A percentile compares a stretch with the other conserved stretches of the same genome.
phyloP scores from a whole-genome alignment of 1,284 basidiomycete species.

The Fomitiporia mediterranea region DNA sequence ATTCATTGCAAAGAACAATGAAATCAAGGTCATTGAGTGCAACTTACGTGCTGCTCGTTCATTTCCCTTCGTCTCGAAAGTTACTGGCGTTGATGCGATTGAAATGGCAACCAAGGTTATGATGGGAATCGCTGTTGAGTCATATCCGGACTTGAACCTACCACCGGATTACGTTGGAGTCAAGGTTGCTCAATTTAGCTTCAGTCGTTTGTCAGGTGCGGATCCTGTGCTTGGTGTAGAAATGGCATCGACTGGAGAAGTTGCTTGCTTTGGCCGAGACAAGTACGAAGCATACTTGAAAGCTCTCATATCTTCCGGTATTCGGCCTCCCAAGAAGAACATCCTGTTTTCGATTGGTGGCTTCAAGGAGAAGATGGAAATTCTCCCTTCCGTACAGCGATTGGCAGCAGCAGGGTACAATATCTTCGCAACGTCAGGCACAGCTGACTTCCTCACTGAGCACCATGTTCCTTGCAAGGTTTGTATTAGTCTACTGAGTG shows the following conservation, averaged over 20 bases:
- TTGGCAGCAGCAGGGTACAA: conserved; percentile 93
- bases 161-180: conserved; percentile 95
- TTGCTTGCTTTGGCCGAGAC: conserved; percentile 96
- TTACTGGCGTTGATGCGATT: conserved; percentile 95
- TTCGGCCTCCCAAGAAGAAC: conserved; percentile 92
- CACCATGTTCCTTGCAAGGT: conserved; percentile 71
- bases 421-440: conserved; percentile 96
- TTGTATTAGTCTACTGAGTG: conserved; percentile 18
- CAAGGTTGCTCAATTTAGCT: conserved; percentile 99
- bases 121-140: conserved; percentile 83
- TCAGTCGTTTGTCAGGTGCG: conserved; percentile 91
- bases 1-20: conserved; percentile 99
- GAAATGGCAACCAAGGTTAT: conserved; percentile 99
- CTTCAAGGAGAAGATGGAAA: conserved; percentile 97
- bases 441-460: conserved; percentile 91
- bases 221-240: conserved; percentile 99
- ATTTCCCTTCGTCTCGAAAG: conserved; percentile 99
- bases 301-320: conserved; percentile 94
- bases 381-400: conserved; percentile 95
- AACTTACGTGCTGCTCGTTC: conserved; percentile 97
- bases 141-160: conserved; percentile 86
- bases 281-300: conserved; percentile 99
- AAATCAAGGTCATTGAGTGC: conserved; percentile 99
- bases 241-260: conserved; percentile 99
- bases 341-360: conserved; percentile 93